A percentile compares a stretch with the other conserved stretches of the same genome.
Evolutionary conservation across 2,329 filamentous ascomycete genomes (phyloP).

Genomic region (Rhynchosporium graminicola): DNA sequence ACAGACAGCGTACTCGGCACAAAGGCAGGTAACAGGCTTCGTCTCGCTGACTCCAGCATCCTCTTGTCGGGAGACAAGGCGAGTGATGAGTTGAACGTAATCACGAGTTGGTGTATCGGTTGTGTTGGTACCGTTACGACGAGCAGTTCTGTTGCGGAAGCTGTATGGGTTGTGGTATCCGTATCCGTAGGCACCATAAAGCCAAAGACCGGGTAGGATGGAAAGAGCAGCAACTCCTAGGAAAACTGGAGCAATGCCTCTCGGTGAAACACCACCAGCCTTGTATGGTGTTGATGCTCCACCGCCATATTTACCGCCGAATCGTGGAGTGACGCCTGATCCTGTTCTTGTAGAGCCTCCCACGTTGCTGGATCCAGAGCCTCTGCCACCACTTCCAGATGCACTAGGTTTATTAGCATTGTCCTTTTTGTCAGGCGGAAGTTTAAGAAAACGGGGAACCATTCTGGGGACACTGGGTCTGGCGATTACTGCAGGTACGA

Average conservation of each 20-base stretch:
- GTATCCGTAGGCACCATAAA: slow-evolving; percentile 63
- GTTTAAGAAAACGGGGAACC: slow-evolving; percentile 2
- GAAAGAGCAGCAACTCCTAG: slow-evolving; percentile 51
- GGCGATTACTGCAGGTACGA: too few relatives aligned
- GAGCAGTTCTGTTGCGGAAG: slow-evolving; percentile 49
- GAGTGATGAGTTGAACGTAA: slow-evolving; percentile 38
- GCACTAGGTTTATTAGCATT: slow-evolving; percentile 20
- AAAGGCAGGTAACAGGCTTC: slow-evolving; percentile 62
- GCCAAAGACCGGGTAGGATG: slow-evolving; percentile 57
- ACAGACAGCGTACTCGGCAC: slow-evolving; percentile 57
- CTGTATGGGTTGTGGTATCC: slow-evolving; percentile 58
- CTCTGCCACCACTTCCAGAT: slow-evolving; percentile 26
- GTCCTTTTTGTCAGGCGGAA: slow-evolving; percentile 1
- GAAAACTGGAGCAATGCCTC: slow-evolving; percentile 55
- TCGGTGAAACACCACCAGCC: slow-evolving; percentile 51
- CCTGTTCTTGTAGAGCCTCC: slow-evolving; percentile 59
- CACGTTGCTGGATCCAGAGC: slow-evolving; percentile 36
- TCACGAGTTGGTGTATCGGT: slow-evolving; percentile 45
- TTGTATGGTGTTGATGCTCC: slow-evolving; percentile 63
- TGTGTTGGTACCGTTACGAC: slow-evolving; percentile 32
- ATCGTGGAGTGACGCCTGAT: slow-evolving; percentile 57
- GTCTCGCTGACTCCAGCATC: slow-evolving; percentile 52
- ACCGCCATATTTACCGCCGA: slow-evolving; percentile 68
- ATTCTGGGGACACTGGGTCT: not conserved
- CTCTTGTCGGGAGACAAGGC: slow-evolving; percentile 30